A percentile compares a stretch with the other conserved stretches of the same genome.
phyloP scores from a whole-genome alignment of 1,284 basidiomycete genomes.

The Abortiporus biennis region DNA sequence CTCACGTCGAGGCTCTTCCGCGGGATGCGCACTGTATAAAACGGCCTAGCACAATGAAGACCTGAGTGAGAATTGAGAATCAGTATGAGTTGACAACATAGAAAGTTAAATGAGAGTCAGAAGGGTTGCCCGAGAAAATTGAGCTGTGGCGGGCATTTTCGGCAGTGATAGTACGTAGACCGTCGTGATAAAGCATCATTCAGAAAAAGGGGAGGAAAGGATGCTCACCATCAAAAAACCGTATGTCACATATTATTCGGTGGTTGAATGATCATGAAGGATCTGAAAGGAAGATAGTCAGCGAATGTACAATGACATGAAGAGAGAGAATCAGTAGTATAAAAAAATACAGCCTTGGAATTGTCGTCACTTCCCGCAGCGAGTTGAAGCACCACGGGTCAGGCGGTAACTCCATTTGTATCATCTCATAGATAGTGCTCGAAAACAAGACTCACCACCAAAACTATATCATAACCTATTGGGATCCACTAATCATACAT shows the following conservation, averaged over 20 bases:
- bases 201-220: constrained; percentile 6
- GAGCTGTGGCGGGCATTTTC: constrained; percentile 91
- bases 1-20: too few species aligned
- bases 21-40: too few species aligned
- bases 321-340: constrained; percentile 37
- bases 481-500: background rate
- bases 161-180: constrained; percentile 78
- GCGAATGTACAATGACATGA: background rate
- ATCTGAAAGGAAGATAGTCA: background rate
- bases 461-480: background rate
- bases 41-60: too few species aligned
- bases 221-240: constrained; percentile 33
- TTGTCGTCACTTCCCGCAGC: constrained; percentile 52
- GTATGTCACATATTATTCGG: too few species aligned
- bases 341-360: constrained; percentile 73
- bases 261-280: constrained; percentile 11
- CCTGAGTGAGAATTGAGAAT: too few species aligned
- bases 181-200: constrained; percentile 75
- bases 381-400: constrained; percentile 32
- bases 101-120: constrained; percentile 38
- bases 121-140: constrained; percentile 66
- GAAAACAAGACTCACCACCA: constrained; percentile 15
- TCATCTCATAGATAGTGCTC: constrained; percentile 36
- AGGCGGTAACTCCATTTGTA: constrained; percentile 76
- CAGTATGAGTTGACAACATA: background rate